A percentile compares a stretch with the other conserved stretches of the same genome.
Evolutionary conservation across 1,284 basidiomycete species (phyloP).

Genomic region (Malassezia equina): DNA sequence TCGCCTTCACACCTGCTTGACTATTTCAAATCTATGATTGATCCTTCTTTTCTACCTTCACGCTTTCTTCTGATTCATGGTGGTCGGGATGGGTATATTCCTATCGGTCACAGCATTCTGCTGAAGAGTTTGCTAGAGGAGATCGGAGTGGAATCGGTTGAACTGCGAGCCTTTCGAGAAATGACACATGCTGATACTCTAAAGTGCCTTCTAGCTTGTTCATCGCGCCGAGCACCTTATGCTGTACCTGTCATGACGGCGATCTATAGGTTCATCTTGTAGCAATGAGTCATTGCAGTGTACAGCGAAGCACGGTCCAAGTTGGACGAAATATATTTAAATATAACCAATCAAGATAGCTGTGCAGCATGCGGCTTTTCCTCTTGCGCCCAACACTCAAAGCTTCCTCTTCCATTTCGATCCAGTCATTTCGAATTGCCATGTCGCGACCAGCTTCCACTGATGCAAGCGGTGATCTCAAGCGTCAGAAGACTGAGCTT

Average conservation of each 20-base stretch:
- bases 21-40: slow-evolving; percentile 48
- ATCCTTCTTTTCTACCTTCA: slow-evolving; percentile 43
- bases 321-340: neutral
- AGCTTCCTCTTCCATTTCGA: neutral
- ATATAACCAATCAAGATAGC: neutral
- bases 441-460: neutral
- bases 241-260: neutral
- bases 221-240: neutral
- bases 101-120: slow-evolving; percentile 47
- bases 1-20: slow-evolving; percentile 50
- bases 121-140: slow-evolving; percentile 49
- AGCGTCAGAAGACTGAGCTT: neutral
- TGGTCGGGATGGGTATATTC: slow-evolving; percentile 45
- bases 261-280: neutral
- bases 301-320: neutral
- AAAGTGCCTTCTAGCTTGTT: neutral
- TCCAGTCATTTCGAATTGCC: neutral
- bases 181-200: slow-evolving; percentile 33
- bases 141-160: slow-evolving; percentile 46
- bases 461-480: neutral
- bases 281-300: neutral
- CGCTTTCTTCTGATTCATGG: slow-evolving; percentile 50
- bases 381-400: neutral
- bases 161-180: slow-evolving; percentile 45
- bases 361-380: neutral